phyloP scores from a whole-genome alignment of 2,329 filamentous ascomycete genomes.

The Chlorencoelia australis region DNA sequence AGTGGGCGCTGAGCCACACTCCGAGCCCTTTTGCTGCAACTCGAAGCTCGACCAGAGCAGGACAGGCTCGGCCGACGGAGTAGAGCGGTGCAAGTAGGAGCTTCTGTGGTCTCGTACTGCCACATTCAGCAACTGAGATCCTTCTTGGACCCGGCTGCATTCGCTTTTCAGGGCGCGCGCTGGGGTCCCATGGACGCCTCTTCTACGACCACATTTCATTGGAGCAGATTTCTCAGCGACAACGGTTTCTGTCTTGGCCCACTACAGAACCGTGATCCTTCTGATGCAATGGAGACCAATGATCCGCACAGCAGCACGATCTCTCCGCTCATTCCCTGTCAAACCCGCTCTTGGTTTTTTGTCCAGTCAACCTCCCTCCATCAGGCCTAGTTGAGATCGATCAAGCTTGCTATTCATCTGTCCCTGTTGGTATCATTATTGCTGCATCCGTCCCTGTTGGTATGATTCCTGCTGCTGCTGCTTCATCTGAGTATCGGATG shows the following conservation, averaged over 20 bases:
- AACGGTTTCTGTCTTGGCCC: slow-evolving; percentile 8
- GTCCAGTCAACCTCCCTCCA: slow-evolving; percentile 10
- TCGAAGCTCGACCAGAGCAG: too few species aligned
- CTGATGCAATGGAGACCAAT: slow-evolving; percentile 19
- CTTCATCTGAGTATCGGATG: slow-evolving; percentile 26
- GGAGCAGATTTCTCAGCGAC: slow-evolving; percentile 5
- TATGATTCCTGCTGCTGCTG: slow-evolving; percentile 17
- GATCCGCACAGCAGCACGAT: slow-evolving; percentile 20
- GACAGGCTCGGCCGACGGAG: too few species aligned
- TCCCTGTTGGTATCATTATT: slow-evolving; percentile 13
- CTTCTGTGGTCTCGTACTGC: too few species aligned
- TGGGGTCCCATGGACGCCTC: too few species aligned
- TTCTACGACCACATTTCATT: too few species aligned
- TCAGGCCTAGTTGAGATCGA: slow-evolving; percentile 22
- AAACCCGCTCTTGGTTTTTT: slow-evolving; percentile 11
- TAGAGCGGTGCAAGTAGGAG: too few species aligned
- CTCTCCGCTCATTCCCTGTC: slow-evolving; percentile 21
- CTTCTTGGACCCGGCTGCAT: too few species aligned
- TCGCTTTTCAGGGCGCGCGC: too few species aligned
- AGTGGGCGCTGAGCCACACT: too few species aligned
- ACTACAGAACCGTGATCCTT: slow-evolving; percentile 16
- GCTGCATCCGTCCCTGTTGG: slow-evolving; percentile 15
- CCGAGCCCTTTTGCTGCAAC: too few species aligned
- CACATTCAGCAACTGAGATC: too few species aligned
- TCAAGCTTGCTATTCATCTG: slow-evolving; percentile 21